Evolutionary conservation across 225 moss, liverwort and hornwort species (phyloP), one percentile per base, ranked within the genome.

Genomic region (Ulota crispa): DNA sequence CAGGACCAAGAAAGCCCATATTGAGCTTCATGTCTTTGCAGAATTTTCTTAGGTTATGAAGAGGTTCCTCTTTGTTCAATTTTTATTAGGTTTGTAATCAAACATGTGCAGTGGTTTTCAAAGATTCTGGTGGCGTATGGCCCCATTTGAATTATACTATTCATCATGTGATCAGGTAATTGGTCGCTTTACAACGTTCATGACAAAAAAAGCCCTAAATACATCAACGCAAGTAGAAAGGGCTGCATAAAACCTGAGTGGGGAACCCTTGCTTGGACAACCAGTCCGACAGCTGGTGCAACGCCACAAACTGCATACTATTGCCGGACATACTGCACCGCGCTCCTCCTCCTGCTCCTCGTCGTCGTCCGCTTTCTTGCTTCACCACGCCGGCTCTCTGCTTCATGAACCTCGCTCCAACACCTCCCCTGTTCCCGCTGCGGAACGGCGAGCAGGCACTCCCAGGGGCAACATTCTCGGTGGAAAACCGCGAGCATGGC

Each of bases 261-360:
- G 95, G 97, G 59, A 97, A 94, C 30, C 88, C 93, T 87, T 94
- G 92, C 61, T 82, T 85, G 70, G 87, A 88, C 70, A 97, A 86
- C 95, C 95, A 95, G 54, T 87, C 91, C 55, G 86, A 83, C 26
- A 97, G 88, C 75, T 94, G 87, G 72, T 93, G 93, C 91, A 84
- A 80, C 75, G 82, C 76, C 82, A 84, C 53, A 54, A 89, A 90
- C 85, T 86, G 88, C 85, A 84, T 78, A 68, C 81, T 81, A 21
- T 85, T 85, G 82, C 93, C 91, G 8, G 84, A 81, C 82, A 88
- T 68, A 72, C 79, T 81, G 68, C 85, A 81, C 28, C 66, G 78
- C 74, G 63, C 80, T 41, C 76, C 83, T 26, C 23, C 80, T 64
- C 77, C 75, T 34, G 42, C 32, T 73, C 85, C 62, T 72, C 72